Evolutionary conservation across 108 stramenopile genomes (phyloP), one percentile per base, ranked within the genome.

Genomic region (Nitzschia sp.): DNA sequence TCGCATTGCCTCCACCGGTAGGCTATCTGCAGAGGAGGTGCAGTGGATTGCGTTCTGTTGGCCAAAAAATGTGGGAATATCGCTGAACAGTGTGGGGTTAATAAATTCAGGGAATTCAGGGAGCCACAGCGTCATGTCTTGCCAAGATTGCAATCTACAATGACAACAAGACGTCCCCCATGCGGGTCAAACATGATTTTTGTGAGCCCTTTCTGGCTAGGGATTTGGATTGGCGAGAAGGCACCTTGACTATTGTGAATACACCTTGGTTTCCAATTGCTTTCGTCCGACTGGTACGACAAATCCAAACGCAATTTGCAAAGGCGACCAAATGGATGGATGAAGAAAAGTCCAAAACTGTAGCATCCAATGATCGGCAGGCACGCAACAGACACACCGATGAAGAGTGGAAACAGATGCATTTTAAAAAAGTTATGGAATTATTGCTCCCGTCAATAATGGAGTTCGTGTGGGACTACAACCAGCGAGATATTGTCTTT

Each of bases 391-490:
- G n/a, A 24, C 8, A 6, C n/a, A 13, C 53, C 6, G 24, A 54
- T 6, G 11, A 54, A 5, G 53, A 54, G n/a, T 24, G 19, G 23
- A 6, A 21, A 25, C 18, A 6, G 6, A 6, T 21, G 53, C 19
- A 24, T 6, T 25, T 24, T 6, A 25, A 54, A 4, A 54, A 54
- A n/a, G 23, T 54, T 18, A 25, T 54, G 53, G 23, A 54, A 54
- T 21, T 24, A 13, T 24, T 54, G 18, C 5, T 25, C 6, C 23
- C 53, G 6, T 25, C 53, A 5, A 5, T 54, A 6, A 54, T 54
- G 53, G 53, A 24, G 53, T 25, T 54, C 18, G 23, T 54, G 19
- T 54, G 53, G 53, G 53, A 54, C 6, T 54, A 54, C 24, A 54
- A 54, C 18, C 53, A 54, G n/a, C 5, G 18, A 6, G 53, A 54